Evolutionary conservation across 768 basidiomycete genomes (phyloP), one percentile per base, ranked within the genome.

Genomic region (Termitomyces sp.): DNA sequence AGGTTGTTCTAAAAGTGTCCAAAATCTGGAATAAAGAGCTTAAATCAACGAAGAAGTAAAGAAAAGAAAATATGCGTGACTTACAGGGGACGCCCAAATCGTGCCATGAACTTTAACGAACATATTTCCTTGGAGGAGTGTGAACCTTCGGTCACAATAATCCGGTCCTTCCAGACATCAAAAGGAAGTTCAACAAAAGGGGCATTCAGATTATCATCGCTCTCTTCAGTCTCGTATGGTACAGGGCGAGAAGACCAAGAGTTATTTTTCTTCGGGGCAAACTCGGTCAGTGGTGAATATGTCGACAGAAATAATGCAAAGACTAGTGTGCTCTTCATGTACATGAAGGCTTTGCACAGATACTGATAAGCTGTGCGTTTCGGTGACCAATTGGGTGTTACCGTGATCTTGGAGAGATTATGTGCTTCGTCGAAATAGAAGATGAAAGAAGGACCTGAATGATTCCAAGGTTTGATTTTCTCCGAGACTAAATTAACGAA

Each of bases 161-260:
- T 36, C 22, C 3, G 1, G 8, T 30, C 4, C 8, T 36, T 50
- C 48, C 36, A 49, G 7, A 4, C 16, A 8, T 58, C 58, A 14
- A 54, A 58, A 54, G 58, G 58, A 30, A 58, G 53, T 16, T 58
- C 52, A 2, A 58, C 58, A 28, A 53, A 58, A 13, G 58, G 58
- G 6, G 48, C 20, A 3, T 52, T 14, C n/a, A 49, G 4, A 24
- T 30, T 18, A 10, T 45, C 38, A 14, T 49, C 48, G 1, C 20
- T 49, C 20, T 20, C 48, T 20, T 2, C n/a, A 13, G n/a, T 1
- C 43, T 12, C 12, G 22, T 1, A 6, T 6, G 38, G 8, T 2
- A 4, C 20, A 10, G n/a, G 42, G 20, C 42, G 42, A 43, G 42
- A 43, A 20, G 42, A 43, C 42, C 42, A 47, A 6, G 28, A 47